Conservation (phyloP, 2,329 filamentous ascomycete genomes). For the Phoma sp. region DNA sequence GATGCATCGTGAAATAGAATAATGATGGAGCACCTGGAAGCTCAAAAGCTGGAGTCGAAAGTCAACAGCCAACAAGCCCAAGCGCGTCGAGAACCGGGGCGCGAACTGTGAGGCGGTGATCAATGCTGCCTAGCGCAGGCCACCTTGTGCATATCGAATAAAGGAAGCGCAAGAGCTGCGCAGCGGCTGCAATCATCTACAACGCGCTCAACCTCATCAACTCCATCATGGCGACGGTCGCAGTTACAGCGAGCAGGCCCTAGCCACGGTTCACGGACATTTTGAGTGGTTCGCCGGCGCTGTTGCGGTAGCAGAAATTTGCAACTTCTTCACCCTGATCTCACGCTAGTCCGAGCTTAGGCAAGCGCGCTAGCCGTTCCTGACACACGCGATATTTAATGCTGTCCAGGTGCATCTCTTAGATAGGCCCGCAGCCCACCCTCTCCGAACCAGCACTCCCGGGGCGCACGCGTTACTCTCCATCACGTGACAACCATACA, state of each 20-base stretch:
- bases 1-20: not conserved
- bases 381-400: slow-evolving; percentile 32
- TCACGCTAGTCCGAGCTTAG: slow-evolving; percentile 25
- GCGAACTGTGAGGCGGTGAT: slow-evolving; percentile 29
- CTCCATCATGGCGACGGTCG: not conserved
- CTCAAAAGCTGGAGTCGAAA: slow-evolving; percentile 9
- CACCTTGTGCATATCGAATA: slow-evolving; percentile 25
- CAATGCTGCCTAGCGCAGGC: slow-evolving; percentile 30
- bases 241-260: not conserved
- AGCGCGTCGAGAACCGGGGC: slow-evolving; percentile 15
- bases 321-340: slow-evolving; percentile 35
- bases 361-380: slow-evolving; percentile 26
- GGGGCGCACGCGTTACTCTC: slow-evolving; percentile 32
- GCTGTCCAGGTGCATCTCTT: slow-evolving; percentile 30
- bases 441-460: slow-evolving; percentile 37
- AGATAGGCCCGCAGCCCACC: slow-evolving; percentile 42
- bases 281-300: slow-evolving; percentile 26
- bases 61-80: slow-evolving; percentile 13
- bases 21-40: not conserved
- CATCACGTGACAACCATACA: slow-evolving; percentile 31
- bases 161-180: slow-evolving; percentile 20
- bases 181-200: slow-evolving; percentile 8
- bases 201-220: slow-evolving; percentile 8
- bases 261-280: slow-evolving; percentile 7
- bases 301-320: slow-evolving; percentile 38